These are phyloP conservation scores for Fraxinus sp. DNA, from an alignment of 305 asterid species.

Conservation along the genomic window DNA sequence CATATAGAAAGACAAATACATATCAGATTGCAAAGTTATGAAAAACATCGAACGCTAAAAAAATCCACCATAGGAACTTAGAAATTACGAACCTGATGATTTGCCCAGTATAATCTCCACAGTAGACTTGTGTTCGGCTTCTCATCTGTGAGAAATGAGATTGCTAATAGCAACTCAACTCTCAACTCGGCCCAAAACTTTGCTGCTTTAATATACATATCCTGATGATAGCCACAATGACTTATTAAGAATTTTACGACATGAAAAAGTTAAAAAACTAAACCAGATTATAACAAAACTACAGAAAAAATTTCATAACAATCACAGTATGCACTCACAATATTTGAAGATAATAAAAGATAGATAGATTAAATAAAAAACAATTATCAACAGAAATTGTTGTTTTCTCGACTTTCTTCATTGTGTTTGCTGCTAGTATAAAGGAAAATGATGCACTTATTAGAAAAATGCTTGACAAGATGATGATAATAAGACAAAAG, in stretches of 20 bases:
- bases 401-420: neutral
- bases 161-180: conserved; percentile 77
- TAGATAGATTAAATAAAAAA: neutral
- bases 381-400: neutral
- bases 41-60: conserved; percentile 8
- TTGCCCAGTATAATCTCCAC: conserved; percentile 99
- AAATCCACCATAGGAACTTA: conserved; percentile 16
- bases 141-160: conserved; percentile 50
- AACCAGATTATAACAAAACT: conserved; percentile 7
- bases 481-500: conserved; percentile 4
- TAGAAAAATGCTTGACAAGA: conserved; percentile 1
- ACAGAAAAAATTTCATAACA: neutral
- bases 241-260: conserved; percentile 13
- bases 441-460: neutral
- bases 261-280: conserved; percentile 17
- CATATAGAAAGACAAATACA: conserved; percentile 27
- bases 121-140: conserved; percentile 67
- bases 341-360: conserved; percentile 4
- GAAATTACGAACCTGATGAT: conserved; percentile 70
- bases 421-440: neutral
- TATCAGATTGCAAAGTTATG: conserved; percentile 20
- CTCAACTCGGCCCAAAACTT: conserved; percentile 92
- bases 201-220: conserved; percentile 79
- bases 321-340: neutral
- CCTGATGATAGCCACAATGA: conserved; percentile 46